Evolutionary conservation across 306 rosid species (phyloP), one percentile per base, ranked within the genome.

Genomic region (Quercus agrifolia): DNA sequence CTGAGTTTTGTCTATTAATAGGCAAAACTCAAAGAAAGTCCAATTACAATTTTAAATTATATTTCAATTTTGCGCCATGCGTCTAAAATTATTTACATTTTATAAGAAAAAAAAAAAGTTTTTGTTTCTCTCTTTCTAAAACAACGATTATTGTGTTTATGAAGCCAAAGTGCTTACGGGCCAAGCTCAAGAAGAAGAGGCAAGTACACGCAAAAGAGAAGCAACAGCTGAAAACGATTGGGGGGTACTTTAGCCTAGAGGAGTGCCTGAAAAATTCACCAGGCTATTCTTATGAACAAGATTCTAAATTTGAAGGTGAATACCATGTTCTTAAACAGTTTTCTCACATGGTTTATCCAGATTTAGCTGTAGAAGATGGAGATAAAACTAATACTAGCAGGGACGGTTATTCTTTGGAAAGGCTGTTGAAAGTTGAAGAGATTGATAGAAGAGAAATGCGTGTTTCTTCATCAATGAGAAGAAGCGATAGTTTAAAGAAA

Each of bases 401-500:
- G 76, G 71, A 68, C 54, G 54, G 68, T 61, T 44, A 52, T 69
- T 66, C 88, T 54, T 23, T 23, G 69, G 79, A 83, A 79, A 82
- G 20, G 71, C 83, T 78, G 51, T 57, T 82, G 83, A 85, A 54
- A 49, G 49, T 80, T 74, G 82, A 83, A 56, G 78, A 76, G 11
- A 71, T 5, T 78, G 57, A 74, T 31, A 76, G 56, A 25, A 82
- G 82, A 67, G 88, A 79, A 83, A 75, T 27, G 63, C 79, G 71
- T 41, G 71, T 73, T 49, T 76, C 75, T 76, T 73, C 86, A 61
- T 73, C 86, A 61, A 21, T 80, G 17, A 35, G 74, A 9, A 72
- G 77, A 77, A 80, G 73, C 69, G 66, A 70, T 38, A 89, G 82
- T 49, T 59, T 30, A 61, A 88, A 74, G 88, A 90, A 86, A 83